Evolutionary conservation across 495 filamentous ascomycete genomes (phyloP).

Genomic region (Podospora appendiculata): DNA sequence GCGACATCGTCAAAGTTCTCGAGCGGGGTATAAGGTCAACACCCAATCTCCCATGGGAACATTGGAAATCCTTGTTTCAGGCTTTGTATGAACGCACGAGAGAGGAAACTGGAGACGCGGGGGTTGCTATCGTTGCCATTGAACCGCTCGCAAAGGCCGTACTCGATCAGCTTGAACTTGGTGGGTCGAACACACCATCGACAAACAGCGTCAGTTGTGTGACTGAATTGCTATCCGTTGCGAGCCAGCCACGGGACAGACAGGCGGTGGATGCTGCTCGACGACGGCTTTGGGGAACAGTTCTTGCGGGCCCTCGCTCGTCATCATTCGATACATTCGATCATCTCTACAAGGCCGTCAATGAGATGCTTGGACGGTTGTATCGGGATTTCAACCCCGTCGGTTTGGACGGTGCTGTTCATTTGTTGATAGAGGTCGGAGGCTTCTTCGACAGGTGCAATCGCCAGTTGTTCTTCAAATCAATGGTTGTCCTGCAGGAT

Average conservation of each 20-base stretch:
- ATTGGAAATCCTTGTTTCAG: slow-evolving; percentile 56
- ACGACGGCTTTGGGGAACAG: slow-evolving; percentile 52
- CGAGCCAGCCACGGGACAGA: slow-evolving; percentile 41
- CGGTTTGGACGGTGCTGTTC: slow-evolving; percentile 14
- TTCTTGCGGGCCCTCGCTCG: slow-evolving; percentile 30
- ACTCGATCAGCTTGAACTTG: slow-evolving; percentile 17
- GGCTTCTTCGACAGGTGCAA: slow-evolving; percentile 32
- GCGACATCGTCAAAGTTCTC: slow-evolving; percentile 60
- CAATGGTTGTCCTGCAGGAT: slow-evolving; percentile 48
- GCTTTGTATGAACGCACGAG: slow-evolving; percentile 50
- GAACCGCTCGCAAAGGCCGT: slow-evolving; percentile 61
- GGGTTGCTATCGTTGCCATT: slow-evolving; percentile 51
- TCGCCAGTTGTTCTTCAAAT: slow-evolving; percentile 23
- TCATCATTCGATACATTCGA: slow-evolving; percentile 52
- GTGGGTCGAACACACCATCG: background rate
- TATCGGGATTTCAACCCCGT: slow-evolving; percentile 30
- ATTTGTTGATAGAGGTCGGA: slow-evolving; percentile 26
- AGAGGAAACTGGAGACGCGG: slow-evolving; percentile 58
- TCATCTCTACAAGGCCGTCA: slow-evolving; percentile 49
- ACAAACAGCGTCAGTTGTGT: slow-evolving; percentile 22
- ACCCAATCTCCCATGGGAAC: slow-evolving; percentile 33
- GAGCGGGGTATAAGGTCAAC: slow-evolving; percentile 50
- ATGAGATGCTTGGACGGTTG: slow-evolving; percentile 30
- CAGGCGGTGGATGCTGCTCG: slow-evolving; percentile 51
- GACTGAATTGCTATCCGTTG: slow-evolving; percentile 26